Evolutionary conservation across 1,139 yeast species (phyloP).

Genomic region (Saccharomyces hybrid): DNA sequence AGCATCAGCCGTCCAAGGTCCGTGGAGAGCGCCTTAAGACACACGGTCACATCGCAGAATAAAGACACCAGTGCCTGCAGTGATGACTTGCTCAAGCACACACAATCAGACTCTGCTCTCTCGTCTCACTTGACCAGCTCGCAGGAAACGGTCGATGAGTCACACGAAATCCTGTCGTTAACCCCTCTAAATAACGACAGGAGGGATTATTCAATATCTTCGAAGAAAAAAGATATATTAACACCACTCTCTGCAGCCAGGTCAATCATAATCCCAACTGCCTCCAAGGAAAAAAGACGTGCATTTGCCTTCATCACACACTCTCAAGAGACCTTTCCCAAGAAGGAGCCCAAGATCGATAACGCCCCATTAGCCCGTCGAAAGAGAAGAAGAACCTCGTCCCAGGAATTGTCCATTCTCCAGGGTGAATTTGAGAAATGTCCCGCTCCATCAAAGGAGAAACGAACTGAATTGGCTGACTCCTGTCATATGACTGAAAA

Average conservation of each 20-base stretch:
- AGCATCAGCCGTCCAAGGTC: conserved; percentile 17
- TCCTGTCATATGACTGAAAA: conserved; percentile 87
- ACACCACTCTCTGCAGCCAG: conserved; percentile 27
- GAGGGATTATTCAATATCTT: not conserved
- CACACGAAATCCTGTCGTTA: not conserved
- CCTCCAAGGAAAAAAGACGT: conserved; percentile 32
- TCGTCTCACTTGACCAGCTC: not conserved
- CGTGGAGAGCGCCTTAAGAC: conserved; percentile 23
- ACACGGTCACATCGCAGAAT: conserved; percentile 11
- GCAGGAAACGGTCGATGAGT: not conserved
- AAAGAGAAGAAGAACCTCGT: conserved; percentile 91
- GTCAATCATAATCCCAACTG: conserved; percentile 20
- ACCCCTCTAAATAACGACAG: not conserved
- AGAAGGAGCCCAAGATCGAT: conserved; percentile 78
- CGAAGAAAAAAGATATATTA: conserved; percentile 9
- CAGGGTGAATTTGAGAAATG: conserved; percentile 72
- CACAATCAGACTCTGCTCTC: not conserved
- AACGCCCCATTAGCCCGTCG: conserved; percentile 87
- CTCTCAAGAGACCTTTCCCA: conserved; percentile 81
- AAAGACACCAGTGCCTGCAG: not conserved
- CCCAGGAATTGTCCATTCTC: conserved; percentile 70
- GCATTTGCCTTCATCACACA: conserved; percentile 87
- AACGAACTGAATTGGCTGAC: conserved; percentile 68
- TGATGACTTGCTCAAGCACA: not conserved
- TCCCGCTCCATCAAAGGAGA: conserved; percentile 70